These are phyloP conservation scores for Alternaria gaisen DNA, from an alignment of 2,329 filamentous ascomycete species.

Conservation along the genomic window DNA sequence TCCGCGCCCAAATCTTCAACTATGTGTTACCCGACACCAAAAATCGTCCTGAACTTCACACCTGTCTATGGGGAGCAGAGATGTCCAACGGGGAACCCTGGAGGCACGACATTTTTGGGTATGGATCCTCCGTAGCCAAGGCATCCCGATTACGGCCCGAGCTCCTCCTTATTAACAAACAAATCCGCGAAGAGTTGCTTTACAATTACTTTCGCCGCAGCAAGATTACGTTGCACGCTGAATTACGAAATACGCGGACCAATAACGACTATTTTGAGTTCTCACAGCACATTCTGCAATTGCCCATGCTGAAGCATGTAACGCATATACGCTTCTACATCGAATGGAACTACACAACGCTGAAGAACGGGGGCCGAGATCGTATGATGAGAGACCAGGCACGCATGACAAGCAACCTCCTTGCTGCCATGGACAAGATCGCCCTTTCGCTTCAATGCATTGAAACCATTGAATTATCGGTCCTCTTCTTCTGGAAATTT, in stretches of 20 bases:
- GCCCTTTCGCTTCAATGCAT: conserved; percentile 33
- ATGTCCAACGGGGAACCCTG: conserved; percentile 46
- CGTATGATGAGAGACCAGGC: conserved; percentile 39
- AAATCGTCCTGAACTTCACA: conserved; percentile 43
- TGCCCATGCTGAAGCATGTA: conserved; percentile 40
- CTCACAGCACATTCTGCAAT: conserved; percentile 44
- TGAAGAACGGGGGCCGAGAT: conserved; percentile 28
- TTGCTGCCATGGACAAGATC: conserved; percentile 45
- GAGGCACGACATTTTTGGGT: conserved; percentile 46
- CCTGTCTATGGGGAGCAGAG: conserved; percentile 47
- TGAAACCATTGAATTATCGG: conserved; percentile 42
- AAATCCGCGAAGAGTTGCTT: conserved; percentile 43
- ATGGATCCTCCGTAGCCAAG: conserved; percentile 36
- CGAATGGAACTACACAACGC: conserved; percentile 47
- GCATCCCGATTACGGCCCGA: conserved; percentile 29
- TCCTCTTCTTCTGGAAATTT: conserved; percentile 49
- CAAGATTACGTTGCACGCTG: conserved; percentile 46
- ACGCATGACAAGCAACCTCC: conserved; percentile 42
- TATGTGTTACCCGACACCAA: conserved; percentile 36
- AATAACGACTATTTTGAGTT: conserved; percentile 47
- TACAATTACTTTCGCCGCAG: conserved; percentile 38
- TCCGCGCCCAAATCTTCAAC: conserved; percentile 39
- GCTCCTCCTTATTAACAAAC: conserved; percentile 42
- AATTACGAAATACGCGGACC: conserved; percentile 41
- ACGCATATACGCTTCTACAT: conserved; percentile 47